Evolutionary conservation across 2,329 filamentous ascomycete species (phyloP), one percentile per base, ranked within the genome.

Genomic region (Alternaria gansuensis): DNA sequence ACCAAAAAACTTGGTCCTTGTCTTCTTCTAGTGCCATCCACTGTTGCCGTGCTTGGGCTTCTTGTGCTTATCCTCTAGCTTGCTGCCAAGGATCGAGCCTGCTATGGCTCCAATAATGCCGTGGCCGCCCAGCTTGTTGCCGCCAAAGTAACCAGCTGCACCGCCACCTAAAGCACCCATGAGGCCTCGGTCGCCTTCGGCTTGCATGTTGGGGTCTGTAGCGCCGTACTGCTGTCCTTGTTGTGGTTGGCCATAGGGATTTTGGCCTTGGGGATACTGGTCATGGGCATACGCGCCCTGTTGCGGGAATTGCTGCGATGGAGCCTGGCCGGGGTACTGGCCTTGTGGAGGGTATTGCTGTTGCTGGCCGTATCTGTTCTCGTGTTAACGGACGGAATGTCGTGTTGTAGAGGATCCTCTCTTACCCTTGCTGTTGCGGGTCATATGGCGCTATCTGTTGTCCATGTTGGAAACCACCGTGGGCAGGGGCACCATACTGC

Each of bases 71-170:
- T 87, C 81, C 65, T 86, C 83, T 0, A 84, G 66, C 60, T 86
- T 83, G 69, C 79, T 82, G 2, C 86, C 86, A 2, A 83, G 54
- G 44, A 88, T 79, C 0, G 85, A 85, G 54, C 86, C 86, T 4
- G 84, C 83, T 28, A 88, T 71, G 0, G 85, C 82, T 10, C 86
- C 86, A 9, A 88, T 72, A 29, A 88, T 75, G 3, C 84, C 84
- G n/a, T 83, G 78, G n/a, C 80, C 78, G 23, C 80, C 82, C 64
- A 84, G 79, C 71, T 86, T 85, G 67, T 82, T 79, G 17, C 86
- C 86, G 5, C 84, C 77, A 62, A 83, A 82, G 62, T 82, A 83
- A 1, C 86, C 86, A 4, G 85, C 83, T 3, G 84, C 79, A 41
- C 83, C 85, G 41, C 86, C 86, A 13, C 82, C 83, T 4, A 87